These are phyloP conservation scores for Peronospora belbahrii DNA, from an alignment of 352 stramenopile species.

Conservation along the genomic window DNA sequence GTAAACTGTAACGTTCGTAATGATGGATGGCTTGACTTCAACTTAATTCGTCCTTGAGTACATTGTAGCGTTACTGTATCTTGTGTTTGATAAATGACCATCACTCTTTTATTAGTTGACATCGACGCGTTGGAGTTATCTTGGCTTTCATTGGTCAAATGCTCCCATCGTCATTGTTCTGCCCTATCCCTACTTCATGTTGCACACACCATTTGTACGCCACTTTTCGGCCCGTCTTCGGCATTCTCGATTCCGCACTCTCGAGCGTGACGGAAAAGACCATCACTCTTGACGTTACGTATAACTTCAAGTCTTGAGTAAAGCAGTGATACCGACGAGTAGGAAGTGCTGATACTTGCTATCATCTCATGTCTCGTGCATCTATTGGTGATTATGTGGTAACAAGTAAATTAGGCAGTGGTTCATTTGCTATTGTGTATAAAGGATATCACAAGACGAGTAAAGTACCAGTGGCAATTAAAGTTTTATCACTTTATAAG, in stretches of 20 bases:
- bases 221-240: neutral
- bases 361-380: conserved; percentile 42
- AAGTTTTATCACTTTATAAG: conserved; percentile 90
- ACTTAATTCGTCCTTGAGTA: too few relatives aligned
- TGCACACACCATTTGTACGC: neutral
- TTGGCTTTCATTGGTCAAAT: too few relatives aligned
- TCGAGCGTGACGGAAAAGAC: neutral
- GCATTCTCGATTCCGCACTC: conserved; percentile 18
- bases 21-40: neutral
- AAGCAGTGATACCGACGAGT: too few relatives aligned
- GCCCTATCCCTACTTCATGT: conserved; percentile 5
- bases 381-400: conserved; percentile 85
- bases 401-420: conserved; percentile 85
- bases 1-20: neutral
- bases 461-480: conserved; percentile 87
- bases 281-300: conserved; percentile 1
- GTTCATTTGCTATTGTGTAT: conserved; percentile 90
- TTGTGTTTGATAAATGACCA: too few relatives aligned
- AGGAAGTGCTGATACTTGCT: too few relatives aligned
- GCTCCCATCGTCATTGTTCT: conserved; percentile 4
- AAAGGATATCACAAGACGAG: conserved; percentile 72
- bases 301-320: too few relatives aligned
- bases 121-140: too few relatives aligned
- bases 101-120: too few relatives aligned
- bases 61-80: too few relatives aligned